A percentile compares a stretch with the other conserved stretches of the same genome.
These are phyloP conservation scores for Rhododendron ferrugineum DNA, from an alignment of 148 eudicot species.

Conservation along the genomic window DNA sequence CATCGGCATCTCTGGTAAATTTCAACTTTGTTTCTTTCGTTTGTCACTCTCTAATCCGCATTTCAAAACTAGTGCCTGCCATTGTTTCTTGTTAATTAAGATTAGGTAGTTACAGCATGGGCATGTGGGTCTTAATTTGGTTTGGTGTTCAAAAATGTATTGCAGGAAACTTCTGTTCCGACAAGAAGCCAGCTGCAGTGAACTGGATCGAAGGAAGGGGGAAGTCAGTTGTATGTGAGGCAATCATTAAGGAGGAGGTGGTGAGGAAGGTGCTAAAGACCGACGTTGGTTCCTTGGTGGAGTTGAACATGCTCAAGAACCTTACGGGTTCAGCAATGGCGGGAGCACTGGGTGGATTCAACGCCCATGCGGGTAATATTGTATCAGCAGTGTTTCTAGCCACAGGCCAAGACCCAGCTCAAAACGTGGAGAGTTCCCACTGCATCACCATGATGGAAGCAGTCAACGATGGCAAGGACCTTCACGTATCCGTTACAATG, in stretches of 20 bases:
- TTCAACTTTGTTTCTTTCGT: background rate
- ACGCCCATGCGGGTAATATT: constrained; percentile 81
- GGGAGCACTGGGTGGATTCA: constrained; percentile 87
- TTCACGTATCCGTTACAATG: constrained; percentile 84
- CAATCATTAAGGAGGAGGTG: constrained; percentile 63
- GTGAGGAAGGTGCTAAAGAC: constrained; percentile 71
- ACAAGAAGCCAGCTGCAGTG: constrained; percentile 83
- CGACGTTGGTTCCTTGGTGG: constrained; percentile 58
- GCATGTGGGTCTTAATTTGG: background rate
- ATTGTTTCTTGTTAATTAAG: background rate
- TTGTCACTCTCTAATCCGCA: background rate
- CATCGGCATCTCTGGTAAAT: constrained; percentile 64
- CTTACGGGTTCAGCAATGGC: constrained; percentile 82
- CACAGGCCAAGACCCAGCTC: constrained; percentile 93
- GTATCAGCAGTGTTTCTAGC: constrained; percentile 75
- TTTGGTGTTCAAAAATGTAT: background rate
- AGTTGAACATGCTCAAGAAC: constrained; percentile 83
- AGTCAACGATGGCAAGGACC: constrained; percentile 67
- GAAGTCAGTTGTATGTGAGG: constrained; percentile 86
- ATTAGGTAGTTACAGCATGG: background rate
- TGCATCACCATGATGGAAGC: constrained; percentile 97
- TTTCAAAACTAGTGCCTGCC: background rate
- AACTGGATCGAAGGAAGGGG: constrained; percentile 93
- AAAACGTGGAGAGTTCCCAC: constrained; percentile 79
- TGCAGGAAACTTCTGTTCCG: constrained; percentile 77